A percentile compares a stretch with the other conserved stretches of the same genome.
These are phyloP conservation scores for Barnettozyma salicaria DNA, from an alignment of 805 yeast species.

Conservation along the genomic window DNA sequence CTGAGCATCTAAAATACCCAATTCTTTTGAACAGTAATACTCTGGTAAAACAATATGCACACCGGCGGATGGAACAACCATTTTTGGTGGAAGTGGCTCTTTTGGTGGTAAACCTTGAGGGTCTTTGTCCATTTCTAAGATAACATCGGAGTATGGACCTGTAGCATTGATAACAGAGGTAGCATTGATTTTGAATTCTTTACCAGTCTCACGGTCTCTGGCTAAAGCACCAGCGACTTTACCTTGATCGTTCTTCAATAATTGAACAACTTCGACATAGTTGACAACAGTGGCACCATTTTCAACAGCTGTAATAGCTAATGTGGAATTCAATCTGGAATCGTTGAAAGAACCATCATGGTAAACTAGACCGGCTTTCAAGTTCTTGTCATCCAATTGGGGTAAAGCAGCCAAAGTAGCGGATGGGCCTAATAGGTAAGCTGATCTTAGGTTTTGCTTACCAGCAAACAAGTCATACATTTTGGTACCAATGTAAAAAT, in stretches of 20 bases:
- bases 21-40: conserved; percentile 78
- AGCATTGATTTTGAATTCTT: conserved; percentile 54
- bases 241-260: conserved; percentile 54
- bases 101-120: conserved; percentile 58
- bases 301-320: conserved; percentile 80
- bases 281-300: conserved; percentile 87
- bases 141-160: conserved; percentile 84
- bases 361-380: conserved; percentile 88
- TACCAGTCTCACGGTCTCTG: conserved; percentile 62
- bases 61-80: conserved; percentile 94
- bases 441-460: conserved; percentile 69
- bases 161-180: conserved; percentile 85
- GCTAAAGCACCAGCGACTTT: conserved; percentile 74
- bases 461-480: conserved; percentile 93
- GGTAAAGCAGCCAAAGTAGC: conserved; percentile 75
- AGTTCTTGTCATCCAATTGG: conserved; percentile 67
- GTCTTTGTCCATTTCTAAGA: conserved; percentile 81
- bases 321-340: conserved; percentile 79
- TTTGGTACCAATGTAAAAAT: conserved; percentile 86
- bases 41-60: conserved; percentile 91
- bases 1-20: conserved; percentile 87
- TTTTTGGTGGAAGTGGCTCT: conserved; percentile 47
- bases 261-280: conserved; percentile 74
- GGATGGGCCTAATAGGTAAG: conserved; percentile 64
- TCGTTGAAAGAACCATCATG: conserved; percentile 96